These are phyloP conservation scores for Sequoia sempervirens DNA, from an alignment of 75 land plant species.

Conservation along the genomic window DNA sequence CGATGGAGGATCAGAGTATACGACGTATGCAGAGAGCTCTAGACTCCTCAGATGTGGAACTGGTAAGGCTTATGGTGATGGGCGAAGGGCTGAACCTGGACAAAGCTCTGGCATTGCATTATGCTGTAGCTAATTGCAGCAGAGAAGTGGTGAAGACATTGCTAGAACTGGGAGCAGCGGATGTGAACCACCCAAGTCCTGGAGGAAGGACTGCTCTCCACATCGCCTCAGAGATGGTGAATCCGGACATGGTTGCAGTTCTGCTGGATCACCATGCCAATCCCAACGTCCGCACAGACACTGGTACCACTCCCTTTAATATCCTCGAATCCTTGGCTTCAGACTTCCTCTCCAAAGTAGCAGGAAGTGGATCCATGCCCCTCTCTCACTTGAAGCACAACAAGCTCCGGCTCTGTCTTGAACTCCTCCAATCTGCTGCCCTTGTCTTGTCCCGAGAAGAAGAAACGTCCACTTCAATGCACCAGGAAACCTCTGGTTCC, in stretches of 20 bases:
- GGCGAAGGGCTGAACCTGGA: slow-evolving; percentile 93
- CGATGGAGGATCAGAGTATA: slow-evolving; percentile 53
- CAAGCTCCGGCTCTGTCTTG: slow-evolving; percentile 84
- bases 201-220: slow-evolving; percentile 82
- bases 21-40: slow-evolving; percentile 85
- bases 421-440: slow-evolving; percentile 88
- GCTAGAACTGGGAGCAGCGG: slow-evolving; percentile 91
- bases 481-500: neutral
- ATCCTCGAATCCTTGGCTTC: slow-evolving; percentile 66
- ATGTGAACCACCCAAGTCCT: slow-evolving; percentile 80
- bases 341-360: slow-evolving; percentile 54
- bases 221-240: slow-evolving; percentile 77
- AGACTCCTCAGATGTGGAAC: slow-evolving; percentile 92
- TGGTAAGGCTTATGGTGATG: slow-evolving; percentile 98
- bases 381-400: slow-evolving; percentile 66
- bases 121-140: slow-evolving; percentile 83
- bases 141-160: slow-evolving; percentile 88
- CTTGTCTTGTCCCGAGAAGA: slow-evolving; percentile 58
- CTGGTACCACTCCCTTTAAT: slow-evolving; percentile 77
- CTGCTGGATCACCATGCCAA: slow-evolving; percentile 94
- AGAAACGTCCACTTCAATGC: slow-evolving; percentile 9
- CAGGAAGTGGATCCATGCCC: slow-evolving; percentile 28
- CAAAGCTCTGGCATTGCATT: slow-evolving; percentile 82
- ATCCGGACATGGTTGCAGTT: slow-evolving; percentile 93
- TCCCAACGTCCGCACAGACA: slow-evolving; percentile 63